Percentiles rank a stretch among this genome's conserved stretches.
Conservation (phyloP, 768 basidiomycete genomes). For the Mycena epipterygia region DNA sequence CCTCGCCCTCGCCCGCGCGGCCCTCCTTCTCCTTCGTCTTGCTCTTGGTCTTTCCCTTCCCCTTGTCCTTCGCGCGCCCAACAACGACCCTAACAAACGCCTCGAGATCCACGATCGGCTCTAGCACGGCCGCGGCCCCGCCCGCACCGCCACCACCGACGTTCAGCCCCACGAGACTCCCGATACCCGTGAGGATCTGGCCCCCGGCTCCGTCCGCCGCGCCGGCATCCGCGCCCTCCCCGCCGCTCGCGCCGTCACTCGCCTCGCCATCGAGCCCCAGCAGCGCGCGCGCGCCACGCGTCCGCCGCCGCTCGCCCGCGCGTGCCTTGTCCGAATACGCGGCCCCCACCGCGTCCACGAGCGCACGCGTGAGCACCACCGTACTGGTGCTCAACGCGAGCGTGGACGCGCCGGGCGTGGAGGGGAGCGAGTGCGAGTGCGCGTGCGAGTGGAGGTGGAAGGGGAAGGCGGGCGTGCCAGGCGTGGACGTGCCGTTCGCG, state of each 20-base stretch:
- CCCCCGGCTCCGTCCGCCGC: conserved; percentile 39
- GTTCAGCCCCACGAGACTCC: conserved; percentile 55
- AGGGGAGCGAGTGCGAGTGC: conserved; percentile 18
- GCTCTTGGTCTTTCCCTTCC: conserved; percentile 35
- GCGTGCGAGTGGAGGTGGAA: conserved; percentile 31
- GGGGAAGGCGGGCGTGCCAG: conserved; percentile 39
- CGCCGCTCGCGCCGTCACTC: conserved; percentile 45
- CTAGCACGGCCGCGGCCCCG: conserved; percentile 58
- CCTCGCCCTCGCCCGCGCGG: conserved; percentile 43
- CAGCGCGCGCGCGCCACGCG: conserved; percentile 71
- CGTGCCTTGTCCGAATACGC: conserved; percentile 64
- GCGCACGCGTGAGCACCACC: conserved; percentile 56
- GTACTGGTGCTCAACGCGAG: conserved; percentile 36
- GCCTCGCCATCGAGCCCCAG: conserved; percentile 42
- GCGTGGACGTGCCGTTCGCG: conserved; percentile 29
- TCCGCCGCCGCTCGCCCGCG: conserved; percentile 67
- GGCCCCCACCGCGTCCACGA: conserved; percentile 61
- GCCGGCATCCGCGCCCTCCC: conserved; percentile 33
- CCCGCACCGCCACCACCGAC: conserved; percentile 50
- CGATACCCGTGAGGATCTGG: conserved; percentile 58
- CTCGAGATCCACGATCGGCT: conserved; percentile 65
- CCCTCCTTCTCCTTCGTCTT: conserved; percentile 36
- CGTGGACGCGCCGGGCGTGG: conserved; percentile 28
- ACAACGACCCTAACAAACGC: conserved; percentile 59
- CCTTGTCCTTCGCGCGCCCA: conserved; percentile 50